These are phyloP conservation scores for Solanum clarkiae DNA, from an alignment of 257 asterid genomes.

Conservation along the genomic window DNA sequence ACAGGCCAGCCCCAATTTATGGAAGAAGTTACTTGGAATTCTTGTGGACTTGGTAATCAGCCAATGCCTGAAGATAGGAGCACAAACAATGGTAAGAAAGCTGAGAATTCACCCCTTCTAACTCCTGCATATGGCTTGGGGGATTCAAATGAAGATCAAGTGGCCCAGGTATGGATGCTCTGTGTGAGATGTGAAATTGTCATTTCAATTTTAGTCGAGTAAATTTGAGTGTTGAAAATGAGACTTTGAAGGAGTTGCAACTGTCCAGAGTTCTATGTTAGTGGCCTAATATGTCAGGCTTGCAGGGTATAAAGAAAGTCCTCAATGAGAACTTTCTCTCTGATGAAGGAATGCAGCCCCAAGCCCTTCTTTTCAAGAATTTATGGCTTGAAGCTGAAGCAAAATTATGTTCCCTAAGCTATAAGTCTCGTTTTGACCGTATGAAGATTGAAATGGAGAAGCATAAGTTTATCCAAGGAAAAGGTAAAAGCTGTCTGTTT, in stretches of 20 bases:
- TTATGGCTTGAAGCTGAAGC: slow-evolving; percentile 98
- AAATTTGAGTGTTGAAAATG: not conserved
- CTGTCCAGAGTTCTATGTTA: not conserved
- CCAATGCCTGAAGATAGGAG: slow-evolving; percentile 10
- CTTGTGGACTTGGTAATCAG: slow-evolving; percentile 15
- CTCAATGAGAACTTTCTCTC: slow-evolving; percentile 59
- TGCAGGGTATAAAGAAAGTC: slow-evolving; percentile 67
- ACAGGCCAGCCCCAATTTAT: slow-evolving; percentile 14
- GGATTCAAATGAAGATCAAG: slow-evolving; percentile 28
- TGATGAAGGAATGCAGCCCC: slow-evolving; percentile 46
- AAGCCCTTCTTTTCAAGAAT: slow-evolving; percentile 59
- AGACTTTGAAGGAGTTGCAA: not conserved
- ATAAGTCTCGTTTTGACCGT: slow-evolving; percentile 64
- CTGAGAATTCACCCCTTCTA: slow-evolving; percentile 16
- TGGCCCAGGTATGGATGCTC: slow-evolving; percentile 48
- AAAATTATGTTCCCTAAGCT: slow-evolving; percentile 62
- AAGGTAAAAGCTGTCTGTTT: slow-evolving; percentile 30
- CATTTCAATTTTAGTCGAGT: not conserved
- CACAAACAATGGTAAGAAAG: slow-evolving; percentile 20
- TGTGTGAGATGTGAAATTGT: not conserved
- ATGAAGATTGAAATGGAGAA: slow-evolving; percentile 61
- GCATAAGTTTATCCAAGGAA: slow-evolving; percentile 21
- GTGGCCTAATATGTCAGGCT: not conserved
- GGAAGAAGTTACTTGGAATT: slow-evolving; percentile 8
- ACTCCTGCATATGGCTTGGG: slow-evolving; percentile 26